Conservation (phyloP, 345 rosid genomes). For the Ceriops zippeliana region DNA sequence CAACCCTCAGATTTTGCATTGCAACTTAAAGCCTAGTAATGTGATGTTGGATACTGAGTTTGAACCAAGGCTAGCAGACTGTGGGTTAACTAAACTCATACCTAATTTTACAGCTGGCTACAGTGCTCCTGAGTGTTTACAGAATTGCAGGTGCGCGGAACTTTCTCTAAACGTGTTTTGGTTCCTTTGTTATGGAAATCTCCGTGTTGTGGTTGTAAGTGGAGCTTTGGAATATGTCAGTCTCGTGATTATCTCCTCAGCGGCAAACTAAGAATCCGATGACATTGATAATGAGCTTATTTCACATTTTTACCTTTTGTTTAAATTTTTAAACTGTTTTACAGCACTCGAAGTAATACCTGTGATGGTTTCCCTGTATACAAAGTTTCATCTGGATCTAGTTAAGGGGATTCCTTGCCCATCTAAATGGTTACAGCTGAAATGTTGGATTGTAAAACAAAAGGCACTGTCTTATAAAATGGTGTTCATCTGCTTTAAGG, state of each 20-base stretch:
- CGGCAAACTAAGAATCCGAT: background rate
- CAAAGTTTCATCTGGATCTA: background rate
- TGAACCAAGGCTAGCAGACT: constrained; percentile 78
- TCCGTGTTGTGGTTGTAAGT: too few relatives aligned
- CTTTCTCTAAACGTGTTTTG: background rate
- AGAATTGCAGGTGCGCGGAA: constrained; percentile 58
- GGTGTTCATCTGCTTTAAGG: background rate
- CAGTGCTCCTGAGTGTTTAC: constrained; percentile 74
- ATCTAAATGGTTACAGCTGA: too few relatives aligned
- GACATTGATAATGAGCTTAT: background rate
- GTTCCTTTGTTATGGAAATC: too few relatives aligned
- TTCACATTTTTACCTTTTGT: background rate
- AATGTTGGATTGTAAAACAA: background rate
- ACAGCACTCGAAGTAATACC: background rate
- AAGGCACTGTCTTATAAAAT: background rate
- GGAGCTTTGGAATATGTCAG: too few relatives aligned
- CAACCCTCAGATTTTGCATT: constrained; percentile 66
- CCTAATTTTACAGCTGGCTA: constrained; percentile 55
- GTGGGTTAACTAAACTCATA: constrained; percentile 63
- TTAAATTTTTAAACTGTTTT: background rate
- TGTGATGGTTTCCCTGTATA: too few relatives aligned
- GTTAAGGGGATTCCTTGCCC: background rate
- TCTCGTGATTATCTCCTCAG: background rate
- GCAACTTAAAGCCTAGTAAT: constrained; percentile 77
- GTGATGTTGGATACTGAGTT: constrained; percentile 92